A percentile compares a stretch with the other conserved stretches of the same genome.
Evolutionary conservation across 345 rosid species (phyloP).

Genomic region (Cardamine chenopodiifolia): DNA sequence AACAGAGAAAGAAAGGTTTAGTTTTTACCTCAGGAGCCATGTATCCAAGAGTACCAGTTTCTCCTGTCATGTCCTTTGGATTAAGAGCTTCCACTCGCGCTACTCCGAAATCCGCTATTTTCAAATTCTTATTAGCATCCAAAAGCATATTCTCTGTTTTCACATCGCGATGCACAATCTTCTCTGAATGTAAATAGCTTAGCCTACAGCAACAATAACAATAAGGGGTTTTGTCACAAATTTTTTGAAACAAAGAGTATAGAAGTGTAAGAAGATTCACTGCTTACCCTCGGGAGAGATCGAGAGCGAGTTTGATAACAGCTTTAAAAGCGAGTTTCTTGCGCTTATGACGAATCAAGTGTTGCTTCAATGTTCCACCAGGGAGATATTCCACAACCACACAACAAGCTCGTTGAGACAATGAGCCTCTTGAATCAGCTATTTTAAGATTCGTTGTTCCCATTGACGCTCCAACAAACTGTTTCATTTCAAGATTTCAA

Average conservation of each 20-base stretch:
- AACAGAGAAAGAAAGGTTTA: neutral
- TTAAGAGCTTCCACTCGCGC: slow-evolving; percentile 98
- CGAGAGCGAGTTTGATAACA: slow-evolving; percentile 85
- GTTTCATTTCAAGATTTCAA: slow-evolving; percentile 15
- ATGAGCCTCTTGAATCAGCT: slow-evolving; percentile 44
- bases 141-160: slow-evolving; percentile 91
- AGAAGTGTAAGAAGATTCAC: neutral
- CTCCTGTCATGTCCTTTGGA: slow-evolving; percentile 95
- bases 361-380: slow-evolving; percentile 87
- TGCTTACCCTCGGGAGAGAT: slow-evolving; percentile 84
- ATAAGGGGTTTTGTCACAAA: neutral
- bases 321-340: slow-evolving; percentile 77
- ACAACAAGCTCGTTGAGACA: slow-evolving; percentile 83
- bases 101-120: slow-evolving; percentile 97
- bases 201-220: slow-evolving; percentile 54
- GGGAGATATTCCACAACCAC: slow-evolving; percentile 84
- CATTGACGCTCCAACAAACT: slow-evolving; percentile 97
- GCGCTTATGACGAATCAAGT: slow-evolving; percentile 64
- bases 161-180: slow-evolving; percentile 96
- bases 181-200: slow-evolving; percentile 84
- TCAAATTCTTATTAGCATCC: slow-evolving; percentile 60
- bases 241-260: neutral
- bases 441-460: slow-evolving; percentile 85
- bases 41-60: slow-evolving; percentile 94
- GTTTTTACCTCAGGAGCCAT: slow-evolving; percentile 95